Base-by-base conservation (phyloP, 345 rosid species). In the Barbarea vulgaris region DNA sequence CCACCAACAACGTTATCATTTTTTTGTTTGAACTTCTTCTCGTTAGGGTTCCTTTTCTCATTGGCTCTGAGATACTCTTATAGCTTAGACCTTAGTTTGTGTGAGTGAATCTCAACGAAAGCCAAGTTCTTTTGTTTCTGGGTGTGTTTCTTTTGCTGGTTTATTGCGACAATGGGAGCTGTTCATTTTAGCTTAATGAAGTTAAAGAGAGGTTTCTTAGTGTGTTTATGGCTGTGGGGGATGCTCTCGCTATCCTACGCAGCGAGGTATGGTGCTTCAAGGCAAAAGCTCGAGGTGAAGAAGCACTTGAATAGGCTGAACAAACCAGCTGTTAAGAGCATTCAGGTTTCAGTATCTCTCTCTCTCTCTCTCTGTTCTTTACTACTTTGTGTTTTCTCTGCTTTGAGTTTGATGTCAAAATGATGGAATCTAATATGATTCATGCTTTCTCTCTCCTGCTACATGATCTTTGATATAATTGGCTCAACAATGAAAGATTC, bases 231-330 rank as follows among this genome's bases (percentile, higher is more conserved):
- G 73, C 64, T 90, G 8, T 79, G 58, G 81, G 82, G 85, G 64
- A 36, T 84, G 75, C 47, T 81, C 57, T 83, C 87, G 10, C 48
- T 80, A 15, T 73, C 86, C 6, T 82, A 54, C 67, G 93, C 86
- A 27, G 80, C 95, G 25, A 87, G 97, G 75, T 60, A 86, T 57
- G 73, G 88, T n/a, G 80, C 70, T 5, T 81, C 88, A 70, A 88
- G 64, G 79, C 96, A 85, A 79, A 88, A 80, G 57, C 77, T 90
- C 47, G 87, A 88, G 66, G 92, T 91, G 42, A 84, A 85, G 72
- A 91, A 87, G 75, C 98, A 87, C 81, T 83, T 94, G 89, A 85
- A 87, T 18, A 90, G 96, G 53, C 78, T 94, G 74, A 94, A 94
- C 85, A 94, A 94, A 81, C 84, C 93, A 17, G 84, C 95, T 58